Conservation (phyloP, 2,329 filamentous ascomycete genomes). For the Stagonosporopsis cucurbitacearum region DNA sequence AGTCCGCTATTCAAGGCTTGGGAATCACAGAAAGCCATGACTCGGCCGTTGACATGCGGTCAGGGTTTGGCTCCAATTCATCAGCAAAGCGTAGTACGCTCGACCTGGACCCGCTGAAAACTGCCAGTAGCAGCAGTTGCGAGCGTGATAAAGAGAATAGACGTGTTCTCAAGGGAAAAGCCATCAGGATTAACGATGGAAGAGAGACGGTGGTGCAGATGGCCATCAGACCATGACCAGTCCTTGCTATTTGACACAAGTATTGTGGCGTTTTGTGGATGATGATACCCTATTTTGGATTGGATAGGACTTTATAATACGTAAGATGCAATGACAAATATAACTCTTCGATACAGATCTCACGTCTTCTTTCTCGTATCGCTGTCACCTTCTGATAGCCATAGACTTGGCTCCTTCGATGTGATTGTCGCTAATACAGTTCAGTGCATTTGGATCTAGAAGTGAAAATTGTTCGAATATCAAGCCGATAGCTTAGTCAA, state of each 20-base stretch:
- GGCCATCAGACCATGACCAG: slow-evolving; percentile 28
- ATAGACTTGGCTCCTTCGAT: no score
- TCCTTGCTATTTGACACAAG: neutral
- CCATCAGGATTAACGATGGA: slow-evolving; percentile 33
- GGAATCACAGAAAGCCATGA: slow-evolving; percentile 38
- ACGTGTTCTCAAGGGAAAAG: slow-evolving; percentile 28
- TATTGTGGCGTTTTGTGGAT: slow-evolving; percentile 6
- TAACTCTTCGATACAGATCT: neutral
- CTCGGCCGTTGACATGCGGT: slow-evolving; percentile 32
- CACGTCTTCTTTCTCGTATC: no score
- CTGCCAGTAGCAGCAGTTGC: slow-evolving; percentile 22
- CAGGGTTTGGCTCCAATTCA: slow-evolving; percentile 7
- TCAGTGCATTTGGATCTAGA: no score
- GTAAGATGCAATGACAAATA: neutral
- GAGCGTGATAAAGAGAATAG: slow-evolving; percentile 41
- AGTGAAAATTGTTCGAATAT: no score
- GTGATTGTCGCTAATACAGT: no score
- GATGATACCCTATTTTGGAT: slow-evolving; percentile 19
- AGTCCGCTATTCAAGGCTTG: slow-evolving; percentile 37
- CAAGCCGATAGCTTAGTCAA: no score
- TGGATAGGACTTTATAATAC: neutral
- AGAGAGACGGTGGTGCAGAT: slow-evolving; percentile 31
- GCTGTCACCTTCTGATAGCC: no score
- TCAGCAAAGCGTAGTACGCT: slow-evolving; percentile 5
- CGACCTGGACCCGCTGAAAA: slow-evolving; percentile 7